Evolutionary conservation across 257 asterid species (phyloP), one percentile per base, ranked within the genome.

Genomic region (Penstemon davidsonii): DNA sequence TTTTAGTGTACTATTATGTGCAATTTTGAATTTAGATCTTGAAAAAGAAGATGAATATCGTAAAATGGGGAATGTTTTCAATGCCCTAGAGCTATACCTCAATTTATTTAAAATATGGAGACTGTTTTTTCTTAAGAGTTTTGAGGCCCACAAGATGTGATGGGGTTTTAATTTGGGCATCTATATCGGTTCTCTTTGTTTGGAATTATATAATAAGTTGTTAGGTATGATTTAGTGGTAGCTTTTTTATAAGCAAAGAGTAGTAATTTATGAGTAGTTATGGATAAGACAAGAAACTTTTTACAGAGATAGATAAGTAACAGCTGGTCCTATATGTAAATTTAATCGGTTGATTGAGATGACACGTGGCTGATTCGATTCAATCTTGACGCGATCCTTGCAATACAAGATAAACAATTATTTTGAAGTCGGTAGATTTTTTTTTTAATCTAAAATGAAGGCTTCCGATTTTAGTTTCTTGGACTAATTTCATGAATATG

Each of bases 151-250:
- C 33, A 25, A 25, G 33, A 25, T 25, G 33, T 25, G 33, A 25
- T 25, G 33, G 33, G 33, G 33, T 25, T 15, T 15, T 15, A 15
- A 15, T 15, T 25, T 25, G 33, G 33, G 33, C 33, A 25, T 25
- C 33, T 6, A 11, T 67, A 19, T 42, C 39, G 70, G 65, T 43
- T 54, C 40, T 72, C 19, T 3, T n/a, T 33, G 62, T 53, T 58
- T 42, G 33, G 33, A 25, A 25, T 25, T 25, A 25, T 25, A 25
- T 25, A 25, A 25, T 25, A 1, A 25, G 3, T 25, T 25, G 33
- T 25, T 25, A 25, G 33, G 33, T 25, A 25, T 4, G 43, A 19
- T 11, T 42, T 42, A 15, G 9, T 67, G 62, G 62, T 52, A 25
- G 66, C 4, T 57, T 3, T 25, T 64, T 40, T 39, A 47, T 72